Evolutionary conservation across 768 basidiomycete species (phyloP).

Genomic region (Tubosaeta brunneosetosa): DNA sequence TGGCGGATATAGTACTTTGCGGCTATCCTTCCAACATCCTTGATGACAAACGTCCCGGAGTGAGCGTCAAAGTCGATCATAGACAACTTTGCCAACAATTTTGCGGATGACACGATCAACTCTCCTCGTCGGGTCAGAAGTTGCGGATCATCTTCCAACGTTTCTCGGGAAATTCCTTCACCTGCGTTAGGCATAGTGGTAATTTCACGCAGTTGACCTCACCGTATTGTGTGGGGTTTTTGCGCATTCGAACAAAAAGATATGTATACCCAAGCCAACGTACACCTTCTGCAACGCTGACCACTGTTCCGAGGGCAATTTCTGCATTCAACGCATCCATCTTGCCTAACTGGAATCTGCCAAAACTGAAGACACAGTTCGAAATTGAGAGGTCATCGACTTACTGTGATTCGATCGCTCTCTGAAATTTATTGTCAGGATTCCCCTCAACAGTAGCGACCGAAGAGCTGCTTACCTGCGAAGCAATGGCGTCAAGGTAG

Average conservation of each 20-base stretch:
- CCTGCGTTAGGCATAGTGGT: conserved; percentile 1
- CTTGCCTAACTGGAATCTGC: conserved; percentile 76
- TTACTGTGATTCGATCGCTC: conserved; percentile 94
- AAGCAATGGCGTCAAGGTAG: conserved; percentile 82
- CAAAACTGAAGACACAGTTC: conserved; percentile 1
- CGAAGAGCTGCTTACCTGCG: conserved; percentile 53
- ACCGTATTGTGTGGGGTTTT: conserved; percentile 88
- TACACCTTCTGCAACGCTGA: conserved; percentile 79
- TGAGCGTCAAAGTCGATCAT: conserved; percentile 79
- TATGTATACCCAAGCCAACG: conserved; percentile 98
- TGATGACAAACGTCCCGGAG: conserved; percentile 59
- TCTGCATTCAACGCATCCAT: conserved; percentile 93
- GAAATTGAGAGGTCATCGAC: conserved; percentile 18
- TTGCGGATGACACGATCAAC: conserved; percentile 63
- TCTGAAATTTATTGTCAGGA: conserved; percentile 38
- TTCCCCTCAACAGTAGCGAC: background rate
- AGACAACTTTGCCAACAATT: conserved; percentile 56
- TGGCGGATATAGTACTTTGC: conserved; percentile 94
- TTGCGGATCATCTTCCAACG: conserved; percentile 63
- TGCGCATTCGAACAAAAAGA: conserved; percentile 90
- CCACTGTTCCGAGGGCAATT: conserved; percentile 89
- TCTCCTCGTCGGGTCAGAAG: conserved; percentile 66
- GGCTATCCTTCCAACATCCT: conserved; percentile 94
- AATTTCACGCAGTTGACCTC: conserved; percentile 4
- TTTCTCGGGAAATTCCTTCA: conserved; percentile 70